Percentiles rank a stretch among this genome's conserved stretches.
Evolutionary conservation across 495 filamentous ascomycete genomes (phyloP).

Genomic region (Stereocaulon alpinum): DNA sequence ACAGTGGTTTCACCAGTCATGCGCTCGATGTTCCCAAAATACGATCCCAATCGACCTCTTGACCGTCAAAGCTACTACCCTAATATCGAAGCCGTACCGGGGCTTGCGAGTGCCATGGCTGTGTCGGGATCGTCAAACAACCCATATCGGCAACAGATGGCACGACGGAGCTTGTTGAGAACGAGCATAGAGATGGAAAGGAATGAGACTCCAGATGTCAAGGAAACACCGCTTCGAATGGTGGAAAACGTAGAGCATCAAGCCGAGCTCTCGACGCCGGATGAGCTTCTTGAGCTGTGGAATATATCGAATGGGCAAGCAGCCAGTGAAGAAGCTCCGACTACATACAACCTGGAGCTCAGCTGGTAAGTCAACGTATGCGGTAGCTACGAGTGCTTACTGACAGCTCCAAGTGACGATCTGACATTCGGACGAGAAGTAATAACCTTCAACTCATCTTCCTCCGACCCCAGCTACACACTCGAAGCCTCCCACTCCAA

Average conservation of each 20-base stretch:
- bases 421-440: conserved; percentile 16
- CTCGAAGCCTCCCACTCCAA: conserved; percentile 16
- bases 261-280: conserved; percentile 18
- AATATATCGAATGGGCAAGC: conserved; percentile 23
- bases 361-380: conserved; percentile 19
- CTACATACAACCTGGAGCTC: conserved; percentile 13
- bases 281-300: conserved; percentile 20
- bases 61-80: conserved; percentile 61
- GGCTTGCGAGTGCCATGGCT: conserved; percentile 12
- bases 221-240: conserved; percentile 13
- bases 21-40: conserved; percentile 72
- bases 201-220: conserved; percentile 2
- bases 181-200: conserved; percentile 3
- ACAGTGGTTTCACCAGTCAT: conserved; percentile 34
- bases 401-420: conserved; percentile 16
- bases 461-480: conserved; percentile 17
- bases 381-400: not conserved
- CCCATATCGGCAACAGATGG: conserved; percentile 11
- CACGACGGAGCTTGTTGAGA: not conserved
- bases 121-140: conserved; percentile 15
- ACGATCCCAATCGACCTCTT: conserved; percentile 59
- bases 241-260: conserved; percentile 12
- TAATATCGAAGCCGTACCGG: conserved; percentile 11
- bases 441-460: conserved; percentile 22
- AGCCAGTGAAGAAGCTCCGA: conserved; percentile 9